Percentiles rank a stretch among this genome's conserved stretches.
Conservation (phyloP, 2,329 filamentous ascomycete species). For the Rutstroemia sp. region DNA sequence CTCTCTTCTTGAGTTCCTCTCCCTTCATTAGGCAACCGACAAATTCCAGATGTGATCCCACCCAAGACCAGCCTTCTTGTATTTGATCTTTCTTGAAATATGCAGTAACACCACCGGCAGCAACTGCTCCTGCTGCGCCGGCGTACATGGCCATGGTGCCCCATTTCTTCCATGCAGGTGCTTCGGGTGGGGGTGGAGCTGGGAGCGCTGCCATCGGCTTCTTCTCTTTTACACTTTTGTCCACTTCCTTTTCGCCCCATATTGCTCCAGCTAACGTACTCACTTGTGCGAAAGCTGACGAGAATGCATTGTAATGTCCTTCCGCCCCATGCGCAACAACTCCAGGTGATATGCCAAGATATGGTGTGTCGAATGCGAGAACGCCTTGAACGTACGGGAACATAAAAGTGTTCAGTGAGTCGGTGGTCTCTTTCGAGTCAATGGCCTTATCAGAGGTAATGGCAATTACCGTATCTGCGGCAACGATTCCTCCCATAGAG, state of each 20-base stretch:
- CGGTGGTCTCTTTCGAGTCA: constrained; percentile 10
- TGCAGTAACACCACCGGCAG: constrained; percentile 74
- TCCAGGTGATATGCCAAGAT: constrained; percentile 70
- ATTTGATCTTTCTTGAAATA: constrained; percentile 82
- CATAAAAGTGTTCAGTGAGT: constrained; percentile 56
- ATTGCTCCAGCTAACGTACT: constrained; percentile 60
- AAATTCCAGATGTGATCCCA: constrained; percentile 85
- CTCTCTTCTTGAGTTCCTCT: constrained; percentile 70
- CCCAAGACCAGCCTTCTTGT: constrained; percentile 70
- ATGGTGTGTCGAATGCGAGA: constrained; percentile 91
- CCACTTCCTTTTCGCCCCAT: constrained; percentile 45
- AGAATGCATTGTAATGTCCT: constrained; percentile 71
- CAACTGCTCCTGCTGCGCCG: constrained; percentile 74
- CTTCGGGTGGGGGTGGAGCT: constrained; percentile 34
- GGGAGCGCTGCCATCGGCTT: constrained; percentile 34
- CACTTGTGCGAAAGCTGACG: constrained; percentile 60
- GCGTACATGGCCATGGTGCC: constrained; percentile 80
- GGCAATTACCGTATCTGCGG: constrained; percentile 76
- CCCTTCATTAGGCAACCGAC: constrained; percentile 81
- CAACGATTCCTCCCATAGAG: constrained; percentile 90
- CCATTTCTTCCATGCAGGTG: constrained; percentile 64
- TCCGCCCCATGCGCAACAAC: constrained; percentile 85
- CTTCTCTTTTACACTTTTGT: constrained; percentile 27
- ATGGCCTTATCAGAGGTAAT: constrained; percentile 37
- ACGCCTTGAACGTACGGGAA: constrained; percentile 90